These are phyloP conservation scores for Quercus suber DNA, from an alignment of 306 rosid genomes.

Conservation along the genomic window DNA sequence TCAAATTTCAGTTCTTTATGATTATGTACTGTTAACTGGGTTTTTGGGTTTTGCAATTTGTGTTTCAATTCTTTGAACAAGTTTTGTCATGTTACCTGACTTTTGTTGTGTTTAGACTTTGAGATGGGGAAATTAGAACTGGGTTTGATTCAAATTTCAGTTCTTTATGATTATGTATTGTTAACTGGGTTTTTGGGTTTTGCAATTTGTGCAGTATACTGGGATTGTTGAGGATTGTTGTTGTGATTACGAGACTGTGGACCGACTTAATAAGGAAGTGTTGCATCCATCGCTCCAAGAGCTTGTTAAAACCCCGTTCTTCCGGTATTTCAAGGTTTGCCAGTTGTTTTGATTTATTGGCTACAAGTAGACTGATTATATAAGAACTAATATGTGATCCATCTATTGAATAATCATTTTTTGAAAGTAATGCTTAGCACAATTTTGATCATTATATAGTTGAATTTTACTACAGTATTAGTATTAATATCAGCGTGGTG, in stretches of 20 bases:
- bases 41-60: background rate
- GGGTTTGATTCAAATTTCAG: background rate
- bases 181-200: background rate
- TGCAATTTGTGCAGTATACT: constrained; percentile 28
- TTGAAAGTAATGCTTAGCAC: background rate
- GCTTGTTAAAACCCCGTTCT: constrained; percentile 58
- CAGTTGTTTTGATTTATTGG: background rate
- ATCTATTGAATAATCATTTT: background rate
- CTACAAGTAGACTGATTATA: constrained; percentile 10
- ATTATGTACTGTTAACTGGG: too few species aligned
- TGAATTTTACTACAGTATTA: background rate
- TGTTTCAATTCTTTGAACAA: background rate
- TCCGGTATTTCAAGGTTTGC: constrained; percentile 67
- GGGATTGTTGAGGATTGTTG: constrained; percentile 75
- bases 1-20: too few species aligned
- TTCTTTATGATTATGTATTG: background rate
- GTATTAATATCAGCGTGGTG: background rate
- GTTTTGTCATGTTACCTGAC: background rate
- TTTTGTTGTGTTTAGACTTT: background rate
- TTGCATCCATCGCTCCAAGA: constrained; percentile 57
- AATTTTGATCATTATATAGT: background rate
- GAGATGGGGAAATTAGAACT: too few species aligned
- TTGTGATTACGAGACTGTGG: constrained; percentile 66
- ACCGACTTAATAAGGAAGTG: constrained; percentile 48
- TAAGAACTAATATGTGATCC: background rate